These are phyloP conservation scores for Eimeria acervulina DNA, from an alignment of 169 alveolate genomes.

Conservation along the genomic window DNA sequence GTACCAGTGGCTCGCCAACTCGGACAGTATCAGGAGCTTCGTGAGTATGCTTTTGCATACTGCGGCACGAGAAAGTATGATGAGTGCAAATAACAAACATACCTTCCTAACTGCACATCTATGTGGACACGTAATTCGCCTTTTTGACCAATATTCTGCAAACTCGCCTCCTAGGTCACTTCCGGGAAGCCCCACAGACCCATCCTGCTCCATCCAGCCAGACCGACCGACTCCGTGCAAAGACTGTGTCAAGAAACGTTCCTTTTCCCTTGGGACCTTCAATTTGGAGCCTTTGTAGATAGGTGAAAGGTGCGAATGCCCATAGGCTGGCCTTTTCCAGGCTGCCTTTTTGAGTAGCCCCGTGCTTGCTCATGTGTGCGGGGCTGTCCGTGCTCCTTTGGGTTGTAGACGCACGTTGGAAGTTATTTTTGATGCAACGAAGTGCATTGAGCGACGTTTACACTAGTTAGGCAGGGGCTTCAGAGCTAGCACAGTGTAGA, in stretches of 20 bases:
- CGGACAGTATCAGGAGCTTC: too few relatives aligned
- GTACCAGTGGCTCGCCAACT: slow-evolving; percentile 27
- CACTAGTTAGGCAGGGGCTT: background rate
- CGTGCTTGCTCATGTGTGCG: background rate
- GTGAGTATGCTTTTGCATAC: background rate
- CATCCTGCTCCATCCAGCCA: background rate
- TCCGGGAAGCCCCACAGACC: slow-evolving; percentile 49
- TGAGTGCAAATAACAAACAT: background rate
- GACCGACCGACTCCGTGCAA: background rate
- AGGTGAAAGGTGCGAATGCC: background rate
- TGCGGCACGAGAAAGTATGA: background rate
- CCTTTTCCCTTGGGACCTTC: background rate
- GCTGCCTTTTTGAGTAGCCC: background rate
- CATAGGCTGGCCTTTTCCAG: background rate
- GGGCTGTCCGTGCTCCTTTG: slow-evolving; percentile 21
- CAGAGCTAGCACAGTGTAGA: background rate
- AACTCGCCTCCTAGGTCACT: slow-evolving; percentile 29
- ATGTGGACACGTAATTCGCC: background rate
- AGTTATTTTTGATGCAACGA: background rate
- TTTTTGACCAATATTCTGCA: background rate
- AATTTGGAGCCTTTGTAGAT: background rate
- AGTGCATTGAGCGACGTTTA: background rate
- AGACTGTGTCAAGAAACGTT: background rate
- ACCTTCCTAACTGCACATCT: too few relatives aligned
- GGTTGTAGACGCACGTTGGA: background rate